Evolutionary conservation across 306 rosid species (phyloP), one percentile per base, ranked within the genome.

Genomic region (Medicago lupulina): DNA sequence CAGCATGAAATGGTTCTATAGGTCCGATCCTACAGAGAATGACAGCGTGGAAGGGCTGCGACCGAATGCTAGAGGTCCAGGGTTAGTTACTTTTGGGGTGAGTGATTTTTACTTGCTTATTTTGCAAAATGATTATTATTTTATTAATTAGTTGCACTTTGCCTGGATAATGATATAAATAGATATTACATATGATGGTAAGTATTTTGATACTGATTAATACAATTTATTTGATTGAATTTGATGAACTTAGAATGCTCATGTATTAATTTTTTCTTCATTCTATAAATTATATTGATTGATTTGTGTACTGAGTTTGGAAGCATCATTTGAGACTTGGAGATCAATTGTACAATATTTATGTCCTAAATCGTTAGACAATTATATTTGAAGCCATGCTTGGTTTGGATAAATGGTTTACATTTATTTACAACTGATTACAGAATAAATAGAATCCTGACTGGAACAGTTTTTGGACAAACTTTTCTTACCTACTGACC

Each of bases 21-120:
- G 98, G 98, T 93, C 98, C 14, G 98, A 93, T 73, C 98, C 98
- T 60, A 93, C 97, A 47, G 98, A 93, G 86, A 93, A 93, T 58
- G 98, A 93, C 65, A 93, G 98, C 13, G 97, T 93, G 75, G 98
- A 93, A 87, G 98, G 98, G 67, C 76, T 93, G 76, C 87, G 98
- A 74, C 98, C 98, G 40, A 93, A 93, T 81, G 98, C 98, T 73
- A 88, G 98, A 82, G 98, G 98, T 83, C 98, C 98, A 0, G 98
- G 98, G 38, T 89, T 93, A 79, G 98, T 93, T 85, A 93, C 98
- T 74, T 93, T 93, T 84, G 98, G 98, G 98, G 98, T 93, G 86
- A 91, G 95, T 89, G 65, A 67, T 81, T 75, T 63, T 78, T 79
- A 64, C 39, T 53, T 54, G 49, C 58, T 76, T 63, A 76, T 34